phyloP scores from a whole-genome alignment of 495 filamentous ascomycete genomes.

The Tuber calosporum region DNA sequence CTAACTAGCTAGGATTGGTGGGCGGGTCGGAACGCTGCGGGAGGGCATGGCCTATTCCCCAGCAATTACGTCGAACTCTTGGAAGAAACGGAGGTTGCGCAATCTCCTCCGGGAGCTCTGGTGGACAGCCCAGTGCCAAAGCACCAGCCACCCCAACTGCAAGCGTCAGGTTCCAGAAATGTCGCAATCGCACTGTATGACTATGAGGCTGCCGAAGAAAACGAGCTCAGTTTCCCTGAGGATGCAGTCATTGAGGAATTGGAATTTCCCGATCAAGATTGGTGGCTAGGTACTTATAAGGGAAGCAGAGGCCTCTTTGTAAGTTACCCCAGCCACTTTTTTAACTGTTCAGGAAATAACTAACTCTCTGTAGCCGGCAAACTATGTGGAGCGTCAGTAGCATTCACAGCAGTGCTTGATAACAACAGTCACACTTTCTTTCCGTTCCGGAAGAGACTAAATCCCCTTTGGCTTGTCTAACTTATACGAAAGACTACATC shows the following conservation, averaged over 20 bases:
- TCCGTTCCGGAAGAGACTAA: not conserved
- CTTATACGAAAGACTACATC: not conserved
- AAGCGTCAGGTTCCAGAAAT: conserved; percentile 45
- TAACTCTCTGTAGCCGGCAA: conserved; percentile 43
- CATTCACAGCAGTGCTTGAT: not conserved
- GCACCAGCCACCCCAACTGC: conserved; percentile 38
- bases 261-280: conserved; percentile 96
- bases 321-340: conserved; percentile 7
- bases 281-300: conserved; percentile 86
- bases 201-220: conserved; percentile 95
- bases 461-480: not conserved
- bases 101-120: conserved; percentile 22
- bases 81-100: conserved; percentile 51
- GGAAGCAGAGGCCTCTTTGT: conserved; percentile 75
- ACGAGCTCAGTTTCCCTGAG: conserved; percentile 92
- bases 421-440: not conserved
- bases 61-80: conserved; percentile 92
- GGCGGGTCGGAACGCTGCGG: conserved; percentile 75
- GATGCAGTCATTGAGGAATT: conserved; percentile 59
- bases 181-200: conserved; percentile 86
- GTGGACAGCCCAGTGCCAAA: conserved; percentile 27
- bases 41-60: conserved; percentile 84
- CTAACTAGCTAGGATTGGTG: conserved; percentile 66
- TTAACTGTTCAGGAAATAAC: not conserved
- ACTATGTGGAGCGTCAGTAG: conserved; percentile 48